phyloP scores from a whole-genome alignment of 2,329 filamentous ascomycete species.

The Verticillium tricorpus region DNA sequence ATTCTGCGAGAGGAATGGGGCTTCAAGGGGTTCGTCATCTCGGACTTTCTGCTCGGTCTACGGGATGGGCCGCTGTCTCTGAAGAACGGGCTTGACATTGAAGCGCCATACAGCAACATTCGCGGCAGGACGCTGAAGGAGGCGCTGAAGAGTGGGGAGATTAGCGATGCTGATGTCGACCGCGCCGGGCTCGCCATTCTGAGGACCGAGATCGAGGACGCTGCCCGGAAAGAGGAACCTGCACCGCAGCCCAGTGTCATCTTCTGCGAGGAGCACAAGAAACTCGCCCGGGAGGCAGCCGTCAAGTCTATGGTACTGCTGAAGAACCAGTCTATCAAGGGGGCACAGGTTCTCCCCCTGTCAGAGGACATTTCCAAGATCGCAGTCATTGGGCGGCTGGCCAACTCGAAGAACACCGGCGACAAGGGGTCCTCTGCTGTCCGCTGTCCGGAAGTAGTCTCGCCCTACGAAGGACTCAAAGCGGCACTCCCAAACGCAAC shows the following conservation, averaged over 20 bases:
- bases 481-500: background rate
- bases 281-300: constrained; percentile 12
- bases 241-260: constrained; percentile 6
- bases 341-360: background rate
- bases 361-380: constrained; percentile 1
- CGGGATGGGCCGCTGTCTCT: constrained; percentile 11
- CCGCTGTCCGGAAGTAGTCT: constrained; percentile 6
- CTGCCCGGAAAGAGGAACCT: background rate
- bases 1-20: constrained; percentile 13
- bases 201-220: constrained; percentile 5
- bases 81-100: constrained; percentile 16
- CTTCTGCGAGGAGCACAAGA: constrained; percentile 13
- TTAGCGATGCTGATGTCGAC: constrained; percentile 6
- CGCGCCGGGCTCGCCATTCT: constrained; percentile 8
- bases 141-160: constrained; percentile 1
- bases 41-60: constrained; percentile 14
- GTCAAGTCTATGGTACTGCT: constrained; percentile 15
- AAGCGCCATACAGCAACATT: constrained; percentile 14
- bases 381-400: constrained; percentile 14
- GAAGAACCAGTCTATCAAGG: constrained; percentile 9
- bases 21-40: constrained; percentile 14
- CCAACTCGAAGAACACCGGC: constrained; percentile 11
- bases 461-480: constrained; percentile 11
- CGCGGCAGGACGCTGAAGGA: background rate
- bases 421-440: constrained; percentile 15